A percentile compares a stretch with the other conserved stretches of the same genome.
These are phyloP conservation scores for Trematosphaeria pertusa DNA, from an alignment of 2,329 filamentous ascomycete species.

Conservation along the genomic window DNA sequence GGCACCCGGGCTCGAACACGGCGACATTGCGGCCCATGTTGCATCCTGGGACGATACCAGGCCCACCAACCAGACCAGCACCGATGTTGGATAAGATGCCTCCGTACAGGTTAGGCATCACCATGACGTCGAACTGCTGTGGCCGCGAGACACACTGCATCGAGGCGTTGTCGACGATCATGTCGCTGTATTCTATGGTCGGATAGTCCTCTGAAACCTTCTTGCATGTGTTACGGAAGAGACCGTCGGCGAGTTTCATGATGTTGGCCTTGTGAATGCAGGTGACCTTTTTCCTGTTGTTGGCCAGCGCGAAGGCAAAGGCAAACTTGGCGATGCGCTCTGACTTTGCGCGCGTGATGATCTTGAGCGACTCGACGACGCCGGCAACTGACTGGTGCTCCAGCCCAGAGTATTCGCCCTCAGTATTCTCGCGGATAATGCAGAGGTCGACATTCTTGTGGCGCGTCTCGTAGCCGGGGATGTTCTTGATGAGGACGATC, in stretches of 20 bases:
- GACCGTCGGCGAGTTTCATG: conserved; percentile 99
- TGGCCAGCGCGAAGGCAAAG: conserved; percentile 96
- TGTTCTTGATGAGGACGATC: conserved; percentile 99
- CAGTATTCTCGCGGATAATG: conserved; percentile 99
- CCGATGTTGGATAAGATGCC: conserved; percentile 99
- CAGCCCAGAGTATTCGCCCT: conserved; percentile 98
- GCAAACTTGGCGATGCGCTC: conserved; percentile 99
- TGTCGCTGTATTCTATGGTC: conserved; percentile 94
- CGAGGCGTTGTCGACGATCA: conserved; percentile 99
- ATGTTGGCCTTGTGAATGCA: conserved; percentile 99
- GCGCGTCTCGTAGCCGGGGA: conserved; percentile 95
- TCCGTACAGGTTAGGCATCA: conserved; percentile 99
- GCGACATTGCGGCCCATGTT: conserved; percentile 99
- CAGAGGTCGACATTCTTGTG: conserved; percentile 97
- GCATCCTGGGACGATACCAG: conserved; percentile 96
- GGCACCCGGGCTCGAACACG: conserved; percentile 98
- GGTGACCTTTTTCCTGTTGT: conserved; percentile 99
- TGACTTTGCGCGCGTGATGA: conserved; percentile 98
- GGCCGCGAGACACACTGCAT: conserved; percentile 98
- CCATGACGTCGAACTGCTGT: conserved; percentile 99
- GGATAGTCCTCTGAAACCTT: conserved; percentile 93
- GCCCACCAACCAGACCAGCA: conserved; percentile 93
- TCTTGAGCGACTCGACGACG: conserved; percentile 99
- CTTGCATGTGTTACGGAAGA: conserved; percentile 98
- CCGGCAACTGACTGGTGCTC: conserved; percentile 97